Base-by-base conservation (phyloP, 371 early-diverging fungal species). In the Nematocida sp. region DNA sequence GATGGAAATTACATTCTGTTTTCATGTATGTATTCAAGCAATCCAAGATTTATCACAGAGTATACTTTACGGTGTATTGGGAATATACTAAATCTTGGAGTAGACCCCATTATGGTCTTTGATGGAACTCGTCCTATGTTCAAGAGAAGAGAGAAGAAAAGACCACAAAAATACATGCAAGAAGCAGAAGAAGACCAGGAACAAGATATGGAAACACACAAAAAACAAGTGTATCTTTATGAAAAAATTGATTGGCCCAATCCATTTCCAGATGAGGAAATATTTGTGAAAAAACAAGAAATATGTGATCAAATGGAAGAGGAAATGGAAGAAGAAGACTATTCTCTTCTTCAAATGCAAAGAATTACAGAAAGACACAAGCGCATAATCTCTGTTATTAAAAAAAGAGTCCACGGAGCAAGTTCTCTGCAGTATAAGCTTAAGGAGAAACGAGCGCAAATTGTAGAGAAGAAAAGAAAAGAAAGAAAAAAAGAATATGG, bases 91-190 rank as follows among this genome's bases (percentile, higher is more conserved):
- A 9, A n/a, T 30, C 63, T 61, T 13, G 63, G 63, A 1, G 32
- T 71, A 33, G 75, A 71, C 42, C 75, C 75, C 42, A 61, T 71
- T 36, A 28, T 71, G 51, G 75, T 71, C 4, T 71, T 71, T 71
- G 75, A 71, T 51, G 75, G 75, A 20, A 49, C 20, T 40, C 56
- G 30, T 32, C 75, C 75, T 26, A 9, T 59, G 20, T 71, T 61
- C 51, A 71, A 71, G 32, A 60, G 60, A 25, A 42, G 59, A 4
- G 28, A 1, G 0, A 32, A 32, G 57, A 53, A 3, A 35, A 36
- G 50, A 50, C n/a, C 33, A n/a, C n/a, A n/a, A n/a, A n/a, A n/a
- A n/a, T n/a, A n/a, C n/a, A n/a, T n/a, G n/a, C n/a, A n/a, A 26
- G 9, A 30, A 16, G 35, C 23, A 59, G 11, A 26, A 1, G 0